Evolutionary conservation across 306 rosid genomes (phyloP).

Genomic region (Cucurbita ficifolia): DNA sequence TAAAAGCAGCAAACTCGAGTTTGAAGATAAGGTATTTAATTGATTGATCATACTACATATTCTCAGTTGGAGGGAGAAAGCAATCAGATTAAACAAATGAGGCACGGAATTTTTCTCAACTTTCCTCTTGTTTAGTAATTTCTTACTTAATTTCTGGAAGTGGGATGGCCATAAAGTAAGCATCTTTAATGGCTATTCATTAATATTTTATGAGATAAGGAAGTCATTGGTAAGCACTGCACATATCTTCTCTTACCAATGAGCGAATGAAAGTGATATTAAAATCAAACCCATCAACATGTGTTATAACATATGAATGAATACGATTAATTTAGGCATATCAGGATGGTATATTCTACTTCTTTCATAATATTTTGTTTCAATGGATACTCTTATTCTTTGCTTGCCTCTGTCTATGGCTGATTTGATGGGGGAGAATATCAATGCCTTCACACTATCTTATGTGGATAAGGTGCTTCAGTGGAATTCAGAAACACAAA

Average conservation of each 20-base stretch:
- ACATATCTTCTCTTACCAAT: not conserved
- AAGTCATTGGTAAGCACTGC: not conserved
- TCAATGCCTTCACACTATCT: not conserved
- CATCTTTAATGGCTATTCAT: not conserved
- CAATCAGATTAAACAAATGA: not conserved
- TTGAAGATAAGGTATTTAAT: not conserved
- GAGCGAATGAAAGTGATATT: not conserved
- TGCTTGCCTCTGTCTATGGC: not conserved
- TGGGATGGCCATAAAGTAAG: not conserved
- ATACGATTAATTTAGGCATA: not conserved
- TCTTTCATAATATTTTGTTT: not conserved
- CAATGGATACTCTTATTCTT: not conserved
- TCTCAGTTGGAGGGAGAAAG: not conserved
- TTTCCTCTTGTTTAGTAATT: not conserved
- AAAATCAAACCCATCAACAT: not conserved
- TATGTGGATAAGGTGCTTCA: slow-evolving; percentile 19
- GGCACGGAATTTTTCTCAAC: not conserved
- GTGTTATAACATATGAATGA: not conserved
- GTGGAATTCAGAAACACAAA: slow-evolving; percentile 13
- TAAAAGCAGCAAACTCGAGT: not conserved
- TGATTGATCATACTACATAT: not conserved
- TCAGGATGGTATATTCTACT: not conserved
- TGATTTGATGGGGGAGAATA: not conserved
- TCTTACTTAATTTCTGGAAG: not conserved
- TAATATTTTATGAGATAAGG: not conserved